These are phyloP conservation scores for Colletotrichum higginsianum DNA, from an alignment of 2,329 filamentous ascomycete genomes.

Conservation along the genomic window DNA sequence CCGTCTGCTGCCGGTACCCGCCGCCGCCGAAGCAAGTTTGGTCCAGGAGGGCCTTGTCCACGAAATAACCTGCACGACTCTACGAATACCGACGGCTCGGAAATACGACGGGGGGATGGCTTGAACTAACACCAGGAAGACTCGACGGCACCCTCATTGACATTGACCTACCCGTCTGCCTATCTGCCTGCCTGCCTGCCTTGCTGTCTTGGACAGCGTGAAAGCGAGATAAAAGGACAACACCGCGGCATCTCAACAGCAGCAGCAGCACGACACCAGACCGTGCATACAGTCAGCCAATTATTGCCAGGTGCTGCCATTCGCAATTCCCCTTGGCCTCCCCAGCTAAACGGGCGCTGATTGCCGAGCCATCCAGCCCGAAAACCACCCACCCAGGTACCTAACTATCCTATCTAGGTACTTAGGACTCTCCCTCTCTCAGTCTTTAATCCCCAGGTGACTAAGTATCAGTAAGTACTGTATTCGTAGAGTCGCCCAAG, in stretches of 20 bases:
- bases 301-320: neutral
- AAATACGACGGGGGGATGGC: constrained; percentile 16
- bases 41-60: constrained; percentile 18
- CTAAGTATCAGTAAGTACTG: no score
- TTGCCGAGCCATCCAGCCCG: constrained; percentile 36
- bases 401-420: no score
- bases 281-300: constrained; percentile 1
- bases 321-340: neutral
- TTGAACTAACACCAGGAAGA: neutral
- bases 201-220: constrained; percentile 2
- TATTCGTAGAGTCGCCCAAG: constrained; percentile 2
- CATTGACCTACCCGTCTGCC: neutral
- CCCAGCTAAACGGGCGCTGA: constrained; percentile 36
- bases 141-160: neutral
- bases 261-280: neutral
- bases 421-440: no score
- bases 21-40: constrained; percentile 5
- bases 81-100: constrained; percentile 27
- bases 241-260: neutral
- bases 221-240: neutral
- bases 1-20: constrained; percentile 32
- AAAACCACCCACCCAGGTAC: no score
- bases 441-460: no score
- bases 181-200: neutral
- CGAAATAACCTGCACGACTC: constrained; percentile 33